These are phyloP conservation scores for Apiospora rasikravindrae DNA, from an alignment of 2,329 filamentous ascomycete genomes.

Conservation along the genomic window DNA sequence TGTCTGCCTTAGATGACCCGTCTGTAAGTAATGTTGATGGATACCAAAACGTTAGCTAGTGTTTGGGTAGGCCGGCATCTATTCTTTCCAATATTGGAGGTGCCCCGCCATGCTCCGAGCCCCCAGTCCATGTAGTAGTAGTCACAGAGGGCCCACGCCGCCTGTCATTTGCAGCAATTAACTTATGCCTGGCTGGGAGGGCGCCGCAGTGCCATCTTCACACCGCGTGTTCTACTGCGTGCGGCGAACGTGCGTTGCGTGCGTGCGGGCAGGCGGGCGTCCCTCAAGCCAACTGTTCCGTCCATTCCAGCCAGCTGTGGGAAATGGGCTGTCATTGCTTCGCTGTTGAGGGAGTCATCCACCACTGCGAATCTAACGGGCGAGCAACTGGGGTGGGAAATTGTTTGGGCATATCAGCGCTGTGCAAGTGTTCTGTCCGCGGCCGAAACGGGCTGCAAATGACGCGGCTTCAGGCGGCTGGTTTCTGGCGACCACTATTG, in stretches of 20 bases:
- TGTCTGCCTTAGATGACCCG: too few relatives aligned
- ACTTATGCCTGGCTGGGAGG: not conserved
- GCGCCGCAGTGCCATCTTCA: not conserved
- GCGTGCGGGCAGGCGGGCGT: not conserved
- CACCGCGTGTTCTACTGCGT: constrained; percentile 7
- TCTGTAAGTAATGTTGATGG: not conserved
- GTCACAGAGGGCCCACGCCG: constrained; percentile 7
- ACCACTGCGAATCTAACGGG: not conserved
- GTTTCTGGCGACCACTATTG: not conserved
- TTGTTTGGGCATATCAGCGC: not conserved
- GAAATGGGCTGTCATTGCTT: not conserved
- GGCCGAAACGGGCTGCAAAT: constrained; percentile 3
- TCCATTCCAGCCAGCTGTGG: constrained; percentile 11
- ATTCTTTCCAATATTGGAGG: constrained; percentile 2
- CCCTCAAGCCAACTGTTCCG: not conserved
- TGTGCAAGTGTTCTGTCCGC: not conserved
- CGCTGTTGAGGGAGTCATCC: not conserved
- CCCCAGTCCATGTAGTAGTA: not conserved
- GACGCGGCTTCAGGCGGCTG: not conserved
- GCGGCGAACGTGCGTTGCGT: not conserved
- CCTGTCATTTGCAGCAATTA: constrained; percentile 9
- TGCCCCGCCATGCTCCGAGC: constrained; percentile 9
- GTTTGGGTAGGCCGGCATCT: constrained; percentile 7
- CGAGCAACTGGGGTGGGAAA: not conserved
- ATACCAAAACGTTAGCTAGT: not conserved